A percentile compares a stretch with the other conserved stretches of the same genome.
These are phyloP conservation scores for Mortierella sp. DNA, from an alignment of 371 early-diverging fungal species.

Conservation along the genomic window DNA sequence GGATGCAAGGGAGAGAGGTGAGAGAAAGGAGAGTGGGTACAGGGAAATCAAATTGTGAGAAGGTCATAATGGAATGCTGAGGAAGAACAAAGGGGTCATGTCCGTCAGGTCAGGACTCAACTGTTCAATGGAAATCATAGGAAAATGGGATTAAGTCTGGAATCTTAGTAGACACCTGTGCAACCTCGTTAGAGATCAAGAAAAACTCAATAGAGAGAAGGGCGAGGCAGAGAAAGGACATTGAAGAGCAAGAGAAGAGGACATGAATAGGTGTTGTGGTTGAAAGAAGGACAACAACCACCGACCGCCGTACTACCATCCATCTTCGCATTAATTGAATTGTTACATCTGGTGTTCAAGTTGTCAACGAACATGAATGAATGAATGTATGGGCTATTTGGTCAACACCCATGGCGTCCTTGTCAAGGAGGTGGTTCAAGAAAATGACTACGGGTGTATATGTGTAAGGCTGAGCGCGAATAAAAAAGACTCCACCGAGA, in stretches of 20 bases:
- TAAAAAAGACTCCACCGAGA: too few relatives aligned
- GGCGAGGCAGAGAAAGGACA: background rate
- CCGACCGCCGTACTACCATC: too few relatives aligned
- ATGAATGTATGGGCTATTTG: too few relatives aligned
- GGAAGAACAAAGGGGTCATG: background rate
- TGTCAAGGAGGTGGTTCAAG: too few relatives aligned
- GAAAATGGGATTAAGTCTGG: background rate
- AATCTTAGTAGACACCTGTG: background rate
- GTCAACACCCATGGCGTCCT: conserved; percentile 6
- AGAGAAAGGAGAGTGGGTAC: background rate
- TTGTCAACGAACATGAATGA: background rate
- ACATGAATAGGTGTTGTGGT: background rate
- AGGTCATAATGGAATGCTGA: background rate
- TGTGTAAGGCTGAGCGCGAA: too few relatives aligned
- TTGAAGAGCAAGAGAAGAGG: background rate
- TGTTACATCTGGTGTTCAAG: background rate
- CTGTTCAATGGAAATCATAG: background rate
- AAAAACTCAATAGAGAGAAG: background rate
- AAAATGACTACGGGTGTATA: too few relatives aligned
- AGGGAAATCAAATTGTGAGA: background rate
- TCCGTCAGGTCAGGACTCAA: background rate
- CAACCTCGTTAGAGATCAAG: background rate
- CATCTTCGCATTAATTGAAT: background rate
- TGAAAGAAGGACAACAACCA: background rate
- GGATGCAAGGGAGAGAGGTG: background rate